Conservation (phyloP, 164 flowering plant species). For the Piper longum region DNA sequence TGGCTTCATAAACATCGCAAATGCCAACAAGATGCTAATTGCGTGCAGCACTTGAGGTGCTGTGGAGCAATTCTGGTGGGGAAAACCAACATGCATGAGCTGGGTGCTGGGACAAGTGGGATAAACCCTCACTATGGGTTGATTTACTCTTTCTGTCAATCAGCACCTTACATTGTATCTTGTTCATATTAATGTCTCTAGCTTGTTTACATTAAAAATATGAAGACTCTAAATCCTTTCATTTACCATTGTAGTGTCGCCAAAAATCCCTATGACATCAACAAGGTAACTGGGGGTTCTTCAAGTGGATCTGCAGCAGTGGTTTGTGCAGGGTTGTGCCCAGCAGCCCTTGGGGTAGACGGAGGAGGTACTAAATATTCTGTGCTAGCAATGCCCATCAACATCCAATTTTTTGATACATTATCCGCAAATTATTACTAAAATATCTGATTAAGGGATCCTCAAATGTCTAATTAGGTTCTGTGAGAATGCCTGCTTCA, state of each 20-base stretch:
- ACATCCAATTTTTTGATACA: neutral
- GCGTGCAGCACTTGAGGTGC: constrained; percentile 50
- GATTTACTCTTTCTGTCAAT: neutral
- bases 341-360: constrained; percentile 91
- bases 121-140: constrained; percentile 98
- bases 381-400: neutral
- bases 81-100: constrained; percentile 97
- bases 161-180: neutral
- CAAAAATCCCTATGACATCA: constrained; percentile 64
- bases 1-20: constrained; percentile 73
- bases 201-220: neutral
- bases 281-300: constrained; percentile 71
- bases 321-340: constrained; percentile 87
- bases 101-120: constrained; percentile 86
- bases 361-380: constrained; percentile 56
- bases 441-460: neutral
- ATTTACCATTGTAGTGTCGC: constrained; percentile 10
- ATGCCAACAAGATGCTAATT: constrained; percentile 62
- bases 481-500: constrained; percentile 93
- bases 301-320: constrained; percentile 97
- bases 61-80: constrained; percentile 90
- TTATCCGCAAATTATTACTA: neutral
- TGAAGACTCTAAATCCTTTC: neutral
- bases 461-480: constrained; percentile 32
- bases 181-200: no score